Percentiles rank a stretch among this genome's conserved stretches.
phyloP scores from a whole-genome alignment of 2,329 filamentous ascomycete genomes.

The Aspergillus melleus region DNA sequence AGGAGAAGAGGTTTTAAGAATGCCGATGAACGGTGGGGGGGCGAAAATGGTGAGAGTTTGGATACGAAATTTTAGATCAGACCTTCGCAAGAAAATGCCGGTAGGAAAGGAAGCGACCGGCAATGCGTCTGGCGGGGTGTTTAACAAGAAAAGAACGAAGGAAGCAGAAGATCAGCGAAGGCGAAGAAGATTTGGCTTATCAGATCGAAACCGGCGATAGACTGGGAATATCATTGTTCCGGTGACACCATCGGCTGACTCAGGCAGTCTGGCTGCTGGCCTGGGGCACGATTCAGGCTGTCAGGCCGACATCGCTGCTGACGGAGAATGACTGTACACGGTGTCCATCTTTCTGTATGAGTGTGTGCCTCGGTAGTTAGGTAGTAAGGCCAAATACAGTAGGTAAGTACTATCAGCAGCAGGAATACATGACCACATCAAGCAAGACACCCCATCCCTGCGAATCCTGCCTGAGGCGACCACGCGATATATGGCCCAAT shows the following conservation, averaged over 20 bases:
- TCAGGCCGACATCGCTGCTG: background rate
- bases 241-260: constrained; percentile 2
- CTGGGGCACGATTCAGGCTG: no score
- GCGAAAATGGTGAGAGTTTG: background rate
- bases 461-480: background rate
- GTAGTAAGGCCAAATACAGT: no score
- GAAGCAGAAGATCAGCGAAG: background rate
- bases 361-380: no score
- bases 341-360: no score
- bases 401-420: no score
- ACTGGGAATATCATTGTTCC: background rate
- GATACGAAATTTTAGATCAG: background rate
- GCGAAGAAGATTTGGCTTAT: background rate
- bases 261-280: background rate
- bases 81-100: constrained; percentile 1
- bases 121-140: background rate
- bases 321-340: background rate
- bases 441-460: background rate
- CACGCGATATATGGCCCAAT: background rate
- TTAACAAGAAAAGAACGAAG: background rate
- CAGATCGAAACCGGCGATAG: background rate
- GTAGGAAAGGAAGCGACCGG: background rate
- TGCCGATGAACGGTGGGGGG: background rate
- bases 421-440: background rate
- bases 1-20: background rate